Evolutionary conservation across 176 grass and related monocot genomes (phyloP).

Genomic region (Rhynchospora pubera): DNA sequence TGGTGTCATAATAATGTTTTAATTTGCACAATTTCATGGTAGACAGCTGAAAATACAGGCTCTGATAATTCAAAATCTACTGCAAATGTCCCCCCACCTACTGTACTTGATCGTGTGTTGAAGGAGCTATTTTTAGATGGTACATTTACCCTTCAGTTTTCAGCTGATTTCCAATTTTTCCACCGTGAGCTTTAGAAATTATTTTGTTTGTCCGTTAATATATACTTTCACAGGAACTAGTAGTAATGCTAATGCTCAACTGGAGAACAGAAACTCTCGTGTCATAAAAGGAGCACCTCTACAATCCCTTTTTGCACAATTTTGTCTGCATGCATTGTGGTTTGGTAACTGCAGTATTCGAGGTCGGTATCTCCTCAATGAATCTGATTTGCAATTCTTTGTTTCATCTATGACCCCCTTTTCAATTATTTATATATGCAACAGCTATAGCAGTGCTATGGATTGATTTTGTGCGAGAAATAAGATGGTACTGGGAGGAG

Average conservation of each 20-base stretch:
- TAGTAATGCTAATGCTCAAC: slow-evolving; percentile 33
- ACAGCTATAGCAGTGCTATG: slow-evolving; percentile 82
- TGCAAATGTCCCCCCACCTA: slow-evolving; percentile 65
- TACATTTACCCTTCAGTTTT: slow-evolving; percentile 32
- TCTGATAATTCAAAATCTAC: slow-evolving; percentile 65
- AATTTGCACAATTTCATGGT: slow-evolving; percentile 57
- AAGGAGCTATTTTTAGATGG: slow-evolving; percentile 93
- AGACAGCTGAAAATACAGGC: slow-evolving; percentile 80
- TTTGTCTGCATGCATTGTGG: slow-evolving; percentile 92
- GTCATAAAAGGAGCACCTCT: slow-evolving; percentile 81
- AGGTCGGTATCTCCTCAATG: slow-evolving; percentile 33
- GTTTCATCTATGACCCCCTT: slow-evolving; percentile 5
- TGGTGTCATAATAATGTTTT: slow-evolving; percentile 22
- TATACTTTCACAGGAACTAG: slow-evolving; percentile 41
- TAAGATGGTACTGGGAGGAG: slow-evolving; percentile 96
- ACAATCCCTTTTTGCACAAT: slow-evolving; percentile 84
- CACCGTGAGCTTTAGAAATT: not conserved
- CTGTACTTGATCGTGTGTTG: slow-evolving; percentile 77
- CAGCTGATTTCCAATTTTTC: slow-evolving; percentile 19
- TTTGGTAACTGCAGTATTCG: slow-evolving; percentile 95
- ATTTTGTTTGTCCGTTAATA: not conserved
- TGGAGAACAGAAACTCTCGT: slow-evolving; percentile 56
- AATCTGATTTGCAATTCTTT: not conserved
- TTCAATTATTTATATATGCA: slow-evolving; percentile 20
- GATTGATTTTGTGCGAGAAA: slow-evolving; percentile 99